phyloP scores from a whole-genome alignment of 257 asterid species.

The Datura wrightii region DNA sequence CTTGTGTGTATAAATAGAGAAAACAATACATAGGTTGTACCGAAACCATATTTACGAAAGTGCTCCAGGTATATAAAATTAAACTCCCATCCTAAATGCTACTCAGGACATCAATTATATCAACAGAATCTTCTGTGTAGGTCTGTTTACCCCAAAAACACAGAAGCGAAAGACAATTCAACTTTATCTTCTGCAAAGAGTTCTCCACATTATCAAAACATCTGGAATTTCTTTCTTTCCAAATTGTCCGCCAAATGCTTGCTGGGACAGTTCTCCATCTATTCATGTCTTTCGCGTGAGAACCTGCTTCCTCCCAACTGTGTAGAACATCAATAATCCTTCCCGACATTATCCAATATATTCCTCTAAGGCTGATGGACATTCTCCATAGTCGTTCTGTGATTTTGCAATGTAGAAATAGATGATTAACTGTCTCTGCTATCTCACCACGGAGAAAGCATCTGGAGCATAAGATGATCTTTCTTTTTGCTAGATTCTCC shows the following conservation, averaged over 20 bases:
- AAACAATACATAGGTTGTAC: too few relatives aligned
- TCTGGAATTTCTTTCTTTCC: background rate
- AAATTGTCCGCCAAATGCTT: slow-evolving; percentile 14
- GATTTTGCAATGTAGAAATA: background rate
- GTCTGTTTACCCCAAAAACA: background rate
- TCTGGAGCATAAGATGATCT: background rate
- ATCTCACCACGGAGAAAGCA: background rate
- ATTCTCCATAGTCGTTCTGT: background rate
- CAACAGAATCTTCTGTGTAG: background rate
- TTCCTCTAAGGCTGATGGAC: background rate
- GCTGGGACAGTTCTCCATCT: background rate
- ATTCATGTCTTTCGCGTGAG: background rate
- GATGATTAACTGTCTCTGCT: background rate
- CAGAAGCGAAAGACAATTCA: background rate
- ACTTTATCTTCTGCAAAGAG: background rate
- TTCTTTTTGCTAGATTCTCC: background rate
- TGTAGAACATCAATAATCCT: background rate
- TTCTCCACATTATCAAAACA: background rate
- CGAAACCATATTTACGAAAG: too few relatives aligned
- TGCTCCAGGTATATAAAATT: too few relatives aligned
- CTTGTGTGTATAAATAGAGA: too few relatives aligned
- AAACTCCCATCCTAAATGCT: background rate
- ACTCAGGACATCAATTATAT: background rate
- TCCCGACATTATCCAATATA: background rate
- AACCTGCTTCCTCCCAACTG: background rate